phyloP scores from a whole-genome alignment of 257 asterid species.

The Capsicum baccatum region DNA sequence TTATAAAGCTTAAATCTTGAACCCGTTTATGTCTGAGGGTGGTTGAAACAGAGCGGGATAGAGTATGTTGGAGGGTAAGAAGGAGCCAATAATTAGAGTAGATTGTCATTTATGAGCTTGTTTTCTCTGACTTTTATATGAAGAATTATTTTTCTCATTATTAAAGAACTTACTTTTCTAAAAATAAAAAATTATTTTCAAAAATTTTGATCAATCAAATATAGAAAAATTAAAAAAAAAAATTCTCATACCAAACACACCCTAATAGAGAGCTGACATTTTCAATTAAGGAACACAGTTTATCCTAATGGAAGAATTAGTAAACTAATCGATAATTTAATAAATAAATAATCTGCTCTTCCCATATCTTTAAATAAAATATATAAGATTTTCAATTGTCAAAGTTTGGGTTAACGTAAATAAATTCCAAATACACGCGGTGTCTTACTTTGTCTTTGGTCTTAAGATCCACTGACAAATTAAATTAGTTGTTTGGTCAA shows the following conservation, averaged over 20 bases:
- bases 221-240: not conserved
- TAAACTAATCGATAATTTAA: not conserved
- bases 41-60: too few species aligned
- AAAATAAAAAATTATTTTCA: not conserved
- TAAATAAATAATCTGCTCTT: not conserved
- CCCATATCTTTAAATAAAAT: not conserved
- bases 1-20: not conserved
- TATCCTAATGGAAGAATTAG: not conserved
- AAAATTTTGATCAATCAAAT: not conserved
- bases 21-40: rapidly evolving
- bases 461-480: not conserved
- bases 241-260: not conserved
- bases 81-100: not conserved
- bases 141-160: too few species aligned
- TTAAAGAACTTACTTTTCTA: too few species aligned
- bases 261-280: not conserved
- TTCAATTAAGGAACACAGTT: not conserved
- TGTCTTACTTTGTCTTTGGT: slow-evolving; percentile 5
- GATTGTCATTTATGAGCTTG: not conserved
- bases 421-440: slow-evolving; percentile 20
- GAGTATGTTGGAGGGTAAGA: not conserved
- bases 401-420: not conserved
- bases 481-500: not conserved
- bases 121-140: not conserved
- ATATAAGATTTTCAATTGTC: not conserved